Percentiles rank a stretch among this genome's conserved stretches.
These are phyloP conservation scores for Suhomyces faveliae DNA, from an alignment of 805 yeast genomes.

Conservation along the genomic window DNA sequence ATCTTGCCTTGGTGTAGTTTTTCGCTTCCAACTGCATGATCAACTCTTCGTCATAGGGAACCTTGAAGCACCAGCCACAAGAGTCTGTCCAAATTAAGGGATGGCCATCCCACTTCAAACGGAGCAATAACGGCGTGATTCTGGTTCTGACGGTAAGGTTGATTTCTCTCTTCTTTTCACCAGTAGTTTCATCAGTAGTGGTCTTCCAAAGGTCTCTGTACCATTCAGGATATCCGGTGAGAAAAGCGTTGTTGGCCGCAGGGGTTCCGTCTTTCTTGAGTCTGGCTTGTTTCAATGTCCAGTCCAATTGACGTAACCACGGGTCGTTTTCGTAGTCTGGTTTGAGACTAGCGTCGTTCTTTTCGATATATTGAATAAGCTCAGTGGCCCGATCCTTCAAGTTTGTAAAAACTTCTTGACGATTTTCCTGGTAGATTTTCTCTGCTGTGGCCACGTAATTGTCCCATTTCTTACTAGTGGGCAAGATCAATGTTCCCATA, in stretches of 20 bases:
- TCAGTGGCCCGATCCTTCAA: constrained; percentile 60
- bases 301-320: constrained; percentile 87
- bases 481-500: constrained; percentile 71
- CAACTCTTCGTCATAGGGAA: constrained; percentile 37
- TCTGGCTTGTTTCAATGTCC: constrained; percentile 66
- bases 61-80: constrained; percentile 88
- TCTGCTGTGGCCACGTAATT: constrained; percentile 72
- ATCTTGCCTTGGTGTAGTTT: constrained; percentile 36
- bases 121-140: constrained; percentile 70
- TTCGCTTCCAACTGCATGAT: constrained; percentile 31
- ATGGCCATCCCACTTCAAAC: constrained; percentile 78
- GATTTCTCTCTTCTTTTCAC: constrained; percentile 38
- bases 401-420: constrained; percentile 53
- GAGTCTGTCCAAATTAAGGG: constrained; percentile 80
- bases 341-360: constrained; percentile 13
- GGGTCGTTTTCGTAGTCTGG: constrained; percentile 61
- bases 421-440: constrained; percentile 56
- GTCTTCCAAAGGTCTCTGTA: constrained; percentile 57
- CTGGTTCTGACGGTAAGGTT: constrained; percentile 71
- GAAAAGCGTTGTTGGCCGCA: constrained; percentile 63
- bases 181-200: constrained; percentile 25
- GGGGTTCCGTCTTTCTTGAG: constrained; percentile 69
- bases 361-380: constrained; percentile 44
- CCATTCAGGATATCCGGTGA: constrained; percentile 96
- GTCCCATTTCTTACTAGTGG: constrained; percentile 75